These are phyloP conservation scores for Peniophora sp. DNA, from an alignment of 1,284 basidiomycete genomes.

Conservation along the genomic window DNA sequence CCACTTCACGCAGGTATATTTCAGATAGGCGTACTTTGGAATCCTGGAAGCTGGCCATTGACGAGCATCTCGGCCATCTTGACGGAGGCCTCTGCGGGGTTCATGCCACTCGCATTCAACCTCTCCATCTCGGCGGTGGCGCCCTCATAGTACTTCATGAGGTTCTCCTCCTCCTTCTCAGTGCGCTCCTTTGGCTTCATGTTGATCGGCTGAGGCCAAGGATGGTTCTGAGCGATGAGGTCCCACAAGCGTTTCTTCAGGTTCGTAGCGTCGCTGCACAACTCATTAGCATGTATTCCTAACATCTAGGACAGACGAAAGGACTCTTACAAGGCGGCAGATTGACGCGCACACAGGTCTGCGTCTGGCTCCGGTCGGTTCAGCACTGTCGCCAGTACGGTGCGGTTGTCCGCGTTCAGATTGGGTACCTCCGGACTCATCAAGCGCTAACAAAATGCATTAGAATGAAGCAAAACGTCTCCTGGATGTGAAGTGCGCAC, in stretches of 20 bases:
- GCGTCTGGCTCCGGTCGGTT: slow-evolving; percentile 5
- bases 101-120: too few species aligned
- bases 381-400: slow-evolving; percentile 7
- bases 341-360: background rate
- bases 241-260: background rate
- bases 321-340: slow-evolving; percentile 4
- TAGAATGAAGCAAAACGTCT: background rate
- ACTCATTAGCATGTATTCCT: background rate
- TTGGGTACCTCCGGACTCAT: slow-evolving; percentile 1
- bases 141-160: too few species aligned
- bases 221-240: background rate
- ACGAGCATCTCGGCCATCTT: too few species aligned
- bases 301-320: background rate
- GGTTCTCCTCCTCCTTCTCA: too few species aligned
- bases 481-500: slow-evolving; percentile 21
- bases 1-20: background rate
- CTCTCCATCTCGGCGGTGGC: too few species aligned
- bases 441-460: background rate
- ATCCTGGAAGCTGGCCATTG: background rate
- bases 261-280: background rate
- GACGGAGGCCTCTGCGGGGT: too few species aligned
- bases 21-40: background rate
- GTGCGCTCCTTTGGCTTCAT: too few species aligned
- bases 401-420: background rate
- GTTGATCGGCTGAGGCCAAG: background rate